phyloP scores from a whole-genome alignment of 202 grass and related monocot species.

The Tripidium arundinaceum region DNA sequence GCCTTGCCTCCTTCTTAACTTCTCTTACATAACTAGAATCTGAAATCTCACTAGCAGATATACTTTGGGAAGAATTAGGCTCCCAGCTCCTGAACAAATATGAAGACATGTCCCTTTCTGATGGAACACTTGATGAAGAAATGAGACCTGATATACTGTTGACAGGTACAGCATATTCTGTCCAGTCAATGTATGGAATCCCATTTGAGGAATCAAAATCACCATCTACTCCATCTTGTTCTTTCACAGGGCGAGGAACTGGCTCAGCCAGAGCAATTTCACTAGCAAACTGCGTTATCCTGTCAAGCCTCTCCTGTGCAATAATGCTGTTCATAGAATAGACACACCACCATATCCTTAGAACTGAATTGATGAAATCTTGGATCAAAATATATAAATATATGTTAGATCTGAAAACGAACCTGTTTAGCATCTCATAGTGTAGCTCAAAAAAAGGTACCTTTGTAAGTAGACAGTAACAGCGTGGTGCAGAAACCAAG shows the following conservation, averaged over 20 bases:
- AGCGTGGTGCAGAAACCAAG: slow-evolving; percentile 92
- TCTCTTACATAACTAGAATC: slow-evolving; percentile 72
- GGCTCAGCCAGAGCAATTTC: slow-evolving; percentile 68
- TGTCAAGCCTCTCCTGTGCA: slow-evolving; percentile 96
- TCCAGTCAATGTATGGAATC: slow-evolving; percentile 60
- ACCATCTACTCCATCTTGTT: slow-evolving; percentile 37
- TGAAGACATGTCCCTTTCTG: slow-evolving; percentile 50
- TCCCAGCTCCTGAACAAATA: slow-evolving; percentile 63
- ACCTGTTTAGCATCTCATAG: slow-evolving; percentile 99
- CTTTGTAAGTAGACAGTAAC: slow-evolving; percentile 95
- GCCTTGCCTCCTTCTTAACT: slow-evolving; percentile 65
- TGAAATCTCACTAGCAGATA: slow-evolving; percentile 73
- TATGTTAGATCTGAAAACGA: slow-evolving; percentile 22
- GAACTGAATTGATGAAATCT: slow-evolving; percentile 1
- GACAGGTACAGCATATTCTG: slow-evolving; percentile 74
- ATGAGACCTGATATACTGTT: slow-evolving; percentile 69
- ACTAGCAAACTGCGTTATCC: slow-evolving; percentile 83
- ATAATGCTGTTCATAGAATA: slow-evolving; percentile 67
- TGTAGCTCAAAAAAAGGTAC: slow-evolving; percentile 97
- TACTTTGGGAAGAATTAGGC: slow-evolving; percentile 78
- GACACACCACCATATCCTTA: slow-evolving; percentile 35
- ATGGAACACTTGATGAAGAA: slow-evolving; percentile 61
- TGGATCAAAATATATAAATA: slow-evolving; percentile 15
- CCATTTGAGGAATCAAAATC: slow-evolving; percentile 50
- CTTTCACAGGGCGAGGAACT: slow-evolving; percentile 56